Evolutionary conservation across 1,284 basidiomycete species (phyloP).

Genomic region (Melanopsichium pennsylvanicum): DNA sequence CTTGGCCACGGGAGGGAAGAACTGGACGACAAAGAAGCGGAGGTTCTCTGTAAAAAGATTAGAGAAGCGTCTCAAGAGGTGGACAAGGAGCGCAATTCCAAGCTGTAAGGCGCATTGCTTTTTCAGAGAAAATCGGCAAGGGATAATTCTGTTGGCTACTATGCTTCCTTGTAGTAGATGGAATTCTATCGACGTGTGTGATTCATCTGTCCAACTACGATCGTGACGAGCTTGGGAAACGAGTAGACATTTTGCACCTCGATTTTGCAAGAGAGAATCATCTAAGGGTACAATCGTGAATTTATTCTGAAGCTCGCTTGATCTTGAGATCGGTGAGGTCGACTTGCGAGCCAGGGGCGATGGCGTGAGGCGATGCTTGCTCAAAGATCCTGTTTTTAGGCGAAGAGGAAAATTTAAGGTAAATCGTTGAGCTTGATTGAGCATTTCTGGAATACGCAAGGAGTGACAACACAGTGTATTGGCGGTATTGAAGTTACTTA

Average conservation of each 20-base stretch:
- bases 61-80: constrained; percentile 14
- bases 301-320: constrained; percentile 48
- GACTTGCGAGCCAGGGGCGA: constrained; percentile 47
- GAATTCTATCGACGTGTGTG: too few relatives aligned
- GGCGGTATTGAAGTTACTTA: too few relatives aligned
- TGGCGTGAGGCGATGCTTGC: constrained; percentile 57
- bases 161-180: not conserved
- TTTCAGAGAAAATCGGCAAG: too few relatives aligned
- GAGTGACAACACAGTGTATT: too few relatives aligned
- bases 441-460: too few relatives aligned
- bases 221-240: too few relatives aligned
- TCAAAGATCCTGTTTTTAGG: constrained; percentile 47
- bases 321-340: constrained; percentile 60
- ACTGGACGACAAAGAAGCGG: constrained; percentile 51
- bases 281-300: too few relatives aligned
- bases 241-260: constrained; percentile 22
- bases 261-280: too few relatives aligned
- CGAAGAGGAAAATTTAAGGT: not conserved
- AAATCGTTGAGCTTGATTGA: too few relatives aligned
- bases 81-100: constrained; percentile 6
- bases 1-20: constrained; percentile 55
- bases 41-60: constrained; percentile 25
- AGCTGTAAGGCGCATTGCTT: constrained; percentile 4
- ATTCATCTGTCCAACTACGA: too few relatives aligned
- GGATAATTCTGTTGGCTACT: too few relatives aligned